Conservation (phyloP, 352 stramenopile genomes). For the Globisporangium spinosum region DNA sequence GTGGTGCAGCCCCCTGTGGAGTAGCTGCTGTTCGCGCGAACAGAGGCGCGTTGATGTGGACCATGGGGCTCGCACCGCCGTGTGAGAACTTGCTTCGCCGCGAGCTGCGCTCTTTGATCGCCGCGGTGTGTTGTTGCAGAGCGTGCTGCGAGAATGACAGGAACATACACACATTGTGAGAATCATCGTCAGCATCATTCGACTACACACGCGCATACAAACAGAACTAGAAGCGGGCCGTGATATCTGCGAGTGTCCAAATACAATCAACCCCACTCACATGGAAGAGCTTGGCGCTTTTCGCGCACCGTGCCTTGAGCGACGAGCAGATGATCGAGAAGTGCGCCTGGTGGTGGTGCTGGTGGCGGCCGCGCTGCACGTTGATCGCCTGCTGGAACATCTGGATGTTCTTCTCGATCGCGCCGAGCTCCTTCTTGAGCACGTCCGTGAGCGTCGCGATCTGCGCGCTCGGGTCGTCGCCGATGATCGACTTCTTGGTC, state of each 20-base stretch:
- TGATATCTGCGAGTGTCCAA: neutral
- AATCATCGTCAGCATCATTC: neutral
- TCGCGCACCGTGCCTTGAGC: conserved; percentile 76
- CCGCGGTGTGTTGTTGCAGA: conserved; percentile 55
- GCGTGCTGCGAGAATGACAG: conserved; percentile 36
- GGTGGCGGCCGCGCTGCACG: conserved; percentile 41
- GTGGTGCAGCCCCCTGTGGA: conserved; percentile 17
- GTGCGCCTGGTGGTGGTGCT: conserved; percentile 77
- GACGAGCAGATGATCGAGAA: conserved; percentile 77
- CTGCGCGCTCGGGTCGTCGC: conserved; percentile 68
- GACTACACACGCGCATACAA: neutral
- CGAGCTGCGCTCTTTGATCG: conserved; percentile 73
- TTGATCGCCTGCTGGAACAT: conserved; percentile 60
- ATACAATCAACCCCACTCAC: conserved; percentile 26
- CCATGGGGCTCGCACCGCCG: conserved; percentile 61
- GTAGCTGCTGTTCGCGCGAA: conserved; percentile 45
- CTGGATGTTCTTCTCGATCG: conserved; percentile 61
- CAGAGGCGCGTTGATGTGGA: conserved; percentile 78
- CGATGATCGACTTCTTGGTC: conserved; percentile 71
- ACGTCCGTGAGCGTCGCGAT: conserved; percentile 77
- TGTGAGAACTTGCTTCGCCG: conserved; percentile 82
- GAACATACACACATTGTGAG: conserved; percentile 2
- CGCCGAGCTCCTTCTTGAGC: conserved; percentile 69
- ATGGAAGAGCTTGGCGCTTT: conserved; percentile 78
- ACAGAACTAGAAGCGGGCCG: neutral